Percentiles rank a stretch among this genome's conserved stretches.
phyloP scores from a whole-genome alignment of 208 protist species.

The Novymonas esmeraldas region DNA sequence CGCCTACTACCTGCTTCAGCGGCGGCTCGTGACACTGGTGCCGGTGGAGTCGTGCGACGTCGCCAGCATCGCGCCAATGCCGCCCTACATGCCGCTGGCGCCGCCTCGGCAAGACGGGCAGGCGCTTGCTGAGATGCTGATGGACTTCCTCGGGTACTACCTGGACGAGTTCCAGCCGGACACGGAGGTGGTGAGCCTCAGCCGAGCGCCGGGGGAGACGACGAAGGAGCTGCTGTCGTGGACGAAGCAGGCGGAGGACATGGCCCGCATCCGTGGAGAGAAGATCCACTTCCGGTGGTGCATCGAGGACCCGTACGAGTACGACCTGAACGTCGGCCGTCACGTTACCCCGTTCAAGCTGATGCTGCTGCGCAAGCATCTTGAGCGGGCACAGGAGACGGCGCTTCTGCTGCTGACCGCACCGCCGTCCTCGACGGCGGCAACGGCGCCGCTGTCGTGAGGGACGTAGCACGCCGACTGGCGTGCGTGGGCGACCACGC shows the following conservation, averaged over 20 bases:
- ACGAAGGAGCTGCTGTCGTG: conserved; percentile 73
- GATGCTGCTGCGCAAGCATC: conserved; percentile 72
- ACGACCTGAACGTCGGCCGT: conserved; percentile 87
- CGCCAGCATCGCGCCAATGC: conserved; percentile 36
- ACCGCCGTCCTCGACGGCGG: not conserved
- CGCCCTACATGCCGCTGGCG: conserved; percentile 30
- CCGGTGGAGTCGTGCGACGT: conserved; percentile 53
- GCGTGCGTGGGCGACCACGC: not conserved
- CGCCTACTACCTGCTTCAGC: conserved; percentile 80
- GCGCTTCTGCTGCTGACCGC: conserved; percentile 45
- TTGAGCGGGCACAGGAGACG: conserved; percentile 68
- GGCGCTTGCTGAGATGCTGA: conserved; percentile 61
- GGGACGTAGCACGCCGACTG: not conserved
- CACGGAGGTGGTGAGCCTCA: conserved; percentile 73
- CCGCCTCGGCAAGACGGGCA: conserved; percentile 20
- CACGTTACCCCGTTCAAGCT: conserved; percentile 88
- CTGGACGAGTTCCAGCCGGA: conserved; percentile 69
- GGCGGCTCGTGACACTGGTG: conserved; percentile 60
- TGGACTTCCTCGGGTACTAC: conserved; percentile 86
- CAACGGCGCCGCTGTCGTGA: not conserved
- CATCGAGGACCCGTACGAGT: conserved; percentile 92
- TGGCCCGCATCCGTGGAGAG: conserved; percentile 71
- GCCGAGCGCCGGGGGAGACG: conserved; percentile 43
- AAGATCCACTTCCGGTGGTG: conserved; percentile 87
- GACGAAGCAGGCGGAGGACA: conserved; percentile 80